Base-by-base conservation (phyloP, 805 yeast species). In the Metschnikowia hibisci region DNA sequence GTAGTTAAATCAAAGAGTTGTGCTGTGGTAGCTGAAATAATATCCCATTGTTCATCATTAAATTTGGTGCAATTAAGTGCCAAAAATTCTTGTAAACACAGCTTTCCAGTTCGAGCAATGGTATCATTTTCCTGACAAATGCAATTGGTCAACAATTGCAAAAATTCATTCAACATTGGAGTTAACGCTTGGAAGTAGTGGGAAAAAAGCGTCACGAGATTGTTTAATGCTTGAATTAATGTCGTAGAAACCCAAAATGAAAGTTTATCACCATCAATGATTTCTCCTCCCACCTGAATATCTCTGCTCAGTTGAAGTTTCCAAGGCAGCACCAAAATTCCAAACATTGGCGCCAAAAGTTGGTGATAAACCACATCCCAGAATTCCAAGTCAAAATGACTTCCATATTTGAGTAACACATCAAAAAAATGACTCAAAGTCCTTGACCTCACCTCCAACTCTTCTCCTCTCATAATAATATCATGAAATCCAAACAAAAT, bases 191-290 rank as follows among this genome's bases (percentile, higher is more conserved):
- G 86, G 61, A 90, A 93, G 64, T 86, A 91, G 50, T 82, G 85
- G 0, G 89, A 78, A 57, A 91, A 86, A 44, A 93, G 69, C 0
- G 86, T 82, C 54, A 91, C 82, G 82, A 89, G 78, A 56, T 87
- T 87, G 61, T 95, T 80, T 59, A 95, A 71, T 0, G 98, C 98
- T 64, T 93, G 99, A 50, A 95, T 89, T 63, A 93, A 76, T 0
- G 99, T 93, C 0, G 99, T 90, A 0, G 96, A 88, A 37, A 93
- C 69, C 99, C 99, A 93, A 11, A 95, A 95, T 37, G 96, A 87
- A 53, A 88, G 64, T 48, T 86, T 95, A 61, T 91, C 99, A 53
- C 82, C 86, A 41, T 76, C 77, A 2, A 45, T 27, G 6, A 27
- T 26, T 11, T 43, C 30, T n/a, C 40, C 42, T 10, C 39, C 45